Evolutionary conservation across 2,329 filamentous ascomycete species (phyloP).

Genomic region (Cercospora sp.): DNA sequence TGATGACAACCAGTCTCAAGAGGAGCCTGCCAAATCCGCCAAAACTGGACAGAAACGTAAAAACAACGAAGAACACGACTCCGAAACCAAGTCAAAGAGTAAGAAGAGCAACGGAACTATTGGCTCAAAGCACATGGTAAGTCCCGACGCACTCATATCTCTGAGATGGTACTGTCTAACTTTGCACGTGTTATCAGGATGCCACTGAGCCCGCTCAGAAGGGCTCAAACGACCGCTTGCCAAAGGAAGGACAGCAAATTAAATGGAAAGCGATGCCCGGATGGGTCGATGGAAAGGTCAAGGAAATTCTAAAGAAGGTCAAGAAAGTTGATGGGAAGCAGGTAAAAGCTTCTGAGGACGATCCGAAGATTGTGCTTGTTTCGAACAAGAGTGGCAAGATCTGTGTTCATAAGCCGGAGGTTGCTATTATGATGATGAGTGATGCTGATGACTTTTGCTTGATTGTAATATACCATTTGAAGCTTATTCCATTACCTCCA

Average conservation of each 20-base stretch:
- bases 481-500: neutral
- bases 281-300: constrained; percentile 45
- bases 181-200: neutral
- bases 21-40: constrained; percentile 4
- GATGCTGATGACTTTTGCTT: neutral
- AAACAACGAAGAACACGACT: constrained; percentile 17
- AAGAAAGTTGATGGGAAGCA: constrained; percentile 47
- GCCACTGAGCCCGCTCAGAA: constrained; percentile 11
- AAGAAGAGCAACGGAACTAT: constrained; percentile 29
- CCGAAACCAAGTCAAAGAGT: constrained; percentile 42
- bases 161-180: neutral
- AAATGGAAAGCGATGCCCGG: constrained; percentile 46
- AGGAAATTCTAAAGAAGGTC: constrained; percentile 45
- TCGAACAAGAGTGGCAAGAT: constrained; percentile 44
- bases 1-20: neutral
- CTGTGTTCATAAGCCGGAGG: constrained; percentile 48
- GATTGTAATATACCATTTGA: neutral
- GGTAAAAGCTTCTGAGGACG: constrained; percentile 46
- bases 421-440: constrained; percentile 43
- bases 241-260: constrained; percentile 45
- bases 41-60: constrained; percentile 30
- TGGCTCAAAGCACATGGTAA: constrained; percentile 37
- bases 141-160: neutral
- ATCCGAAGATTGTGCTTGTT: constrained; percentile 47
- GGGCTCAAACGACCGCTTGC: constrained; percentile 40